Evolutionary conservation across 306 rosid species (phyloP), one percentile per base, ranked within the genome.

Genomic region (Alnus rubra): DNA sequence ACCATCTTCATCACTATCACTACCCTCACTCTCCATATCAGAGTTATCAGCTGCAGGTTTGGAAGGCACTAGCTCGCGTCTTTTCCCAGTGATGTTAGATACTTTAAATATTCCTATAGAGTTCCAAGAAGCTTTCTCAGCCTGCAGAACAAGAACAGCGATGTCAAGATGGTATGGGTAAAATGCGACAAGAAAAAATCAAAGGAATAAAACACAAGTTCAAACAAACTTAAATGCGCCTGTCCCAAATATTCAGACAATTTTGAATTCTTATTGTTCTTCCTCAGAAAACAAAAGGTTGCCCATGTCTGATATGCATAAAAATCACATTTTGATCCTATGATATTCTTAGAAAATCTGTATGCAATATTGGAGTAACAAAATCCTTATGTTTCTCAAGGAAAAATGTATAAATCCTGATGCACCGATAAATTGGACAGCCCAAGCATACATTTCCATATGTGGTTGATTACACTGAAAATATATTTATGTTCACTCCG

Each of bases 41-140:
- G 96, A 52, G 33, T 86, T 92, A 72, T 86, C 90, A 63, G 75
- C 73, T 50, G 69, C 80, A 62, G 84, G 56, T 81, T 92, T 88
- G 30, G 69, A 60, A 13, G 95, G 97, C 85, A 92, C 85, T 12
- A 71, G 83, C 37, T 88, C 96, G 37, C 89, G 97, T 79, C 94
- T 89, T 88, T 91, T 92, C 44, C 98, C 98, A 82, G 98, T 69
- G 79, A 95, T 87, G 74, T 91, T 90, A 12, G 98, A 85, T 75
- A 92, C 85, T 79, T 90, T 92, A 83, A 89, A 95, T 81, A 95
- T 89, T 58, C 97, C 97, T 82, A 95, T 83, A 62, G 92, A 92
- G 78, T 95, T 95, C 90, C 88, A 86, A 16, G 92, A 82, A 79
- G 96, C 74, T 80, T 91, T 86, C 81, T 91, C 96, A 18, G 98